Conservation (phyloP, 2,329 filamentous ascomycete genomes). For the Botryotinia globosa region DNA sequence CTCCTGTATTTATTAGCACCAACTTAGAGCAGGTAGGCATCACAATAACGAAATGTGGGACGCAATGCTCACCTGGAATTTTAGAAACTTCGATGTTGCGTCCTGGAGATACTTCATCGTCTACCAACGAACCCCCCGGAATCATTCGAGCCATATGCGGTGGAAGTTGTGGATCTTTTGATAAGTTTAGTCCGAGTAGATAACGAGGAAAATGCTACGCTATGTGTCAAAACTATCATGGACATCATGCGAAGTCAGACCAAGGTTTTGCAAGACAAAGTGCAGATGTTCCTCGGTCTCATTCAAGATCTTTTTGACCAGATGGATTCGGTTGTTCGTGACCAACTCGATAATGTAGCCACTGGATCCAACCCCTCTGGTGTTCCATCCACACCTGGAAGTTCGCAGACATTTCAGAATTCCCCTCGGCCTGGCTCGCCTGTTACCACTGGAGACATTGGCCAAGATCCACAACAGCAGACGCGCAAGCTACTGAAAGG, state of each 20-base stretch:
- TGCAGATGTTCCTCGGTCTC: conserved; percentile 84
- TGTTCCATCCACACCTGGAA: conserved; percentile 64
- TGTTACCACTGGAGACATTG: conserved; percentile 78
- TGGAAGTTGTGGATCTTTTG: conserved; percentile 84
- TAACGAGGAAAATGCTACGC: conserved; percentile 97
- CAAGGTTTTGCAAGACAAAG: conserved; percentile 75
- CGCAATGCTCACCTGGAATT: conserved; percentile 14
- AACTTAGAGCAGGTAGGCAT: conserved; percentile 77
- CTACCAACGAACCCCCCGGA: conserved; percentile 73
- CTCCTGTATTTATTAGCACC: conserved; percentile 86
- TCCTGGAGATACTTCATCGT: conserved; percentile 92
- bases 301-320: conserved; percentile 96
- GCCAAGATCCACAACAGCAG: conserved; percentile 76
- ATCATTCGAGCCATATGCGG: conserved; percentile 81
- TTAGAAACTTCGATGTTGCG: conserved; percentile 84
- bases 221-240: conserved; percentile 97
- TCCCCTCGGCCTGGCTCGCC: conserved; percentile 89
- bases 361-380: conserved; percentile 51
- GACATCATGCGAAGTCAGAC: conserved; percentile 92
- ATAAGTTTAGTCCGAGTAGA: conserved; percentile 86
- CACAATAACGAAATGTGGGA: not conserved
- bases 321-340: conserved; percentile 90
- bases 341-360: conserved; percentile 82
- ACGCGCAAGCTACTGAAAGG: conserved; percentile 80
- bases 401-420: conserved; percentile 67